Base-by-base conservation (phyloP, 768 basidiomycete genomes). In the Termitomyces eurrhizus region DNA sequence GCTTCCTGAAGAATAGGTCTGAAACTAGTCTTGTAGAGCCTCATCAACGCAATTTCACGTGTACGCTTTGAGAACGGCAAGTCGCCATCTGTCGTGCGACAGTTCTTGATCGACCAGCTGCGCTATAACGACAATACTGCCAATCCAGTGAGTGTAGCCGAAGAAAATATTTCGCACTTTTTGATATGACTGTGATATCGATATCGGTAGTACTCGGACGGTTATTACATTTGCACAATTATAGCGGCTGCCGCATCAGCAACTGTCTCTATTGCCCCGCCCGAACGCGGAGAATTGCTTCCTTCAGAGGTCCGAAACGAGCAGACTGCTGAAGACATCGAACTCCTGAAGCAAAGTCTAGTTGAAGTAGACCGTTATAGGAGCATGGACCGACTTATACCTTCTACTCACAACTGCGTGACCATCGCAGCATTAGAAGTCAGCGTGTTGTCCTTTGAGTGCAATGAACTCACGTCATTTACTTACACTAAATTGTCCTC, bases 71-170 rank as follows among this genome's bases (percentile, higher is more conserved):
- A 90, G 69, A 87, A 89, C 58, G 90, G 93, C 37, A 94, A 92
- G 72, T 88, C 93, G 0, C 92, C 92, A 13, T 83, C 88, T 0
- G 86, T 95, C 56, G 90, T 96, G 14, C 84, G 93, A 50, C 88
- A 87, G 62, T 92, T 97, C 68, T 78, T 98, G 35, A 88, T 96
- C 62, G 95, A 97, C 70, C 89, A 95, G 64, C 78, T 98, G n/a
- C 85, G 89, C 12, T 93, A 93, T 71, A 98, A 98, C 70, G 96
- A 98, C 72, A 98, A 98, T 71, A 93, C 94, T 3, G 83, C 86
- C 21, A 97, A 96, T 70, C 80, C 84, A 45, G 95, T 96, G 64
- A 69, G 92, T 52, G 24, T 9, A 29, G 26, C 45, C 29, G 42
- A 36, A 11, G 8, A 53, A 14, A 18, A 21, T 11, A 58, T 53